A percentile compares a stretch with the other conserved stretches of the same genome.
phyloP scores from a whole-genome alignment of 2,329 filamentous ascomycete genomes.

The Tothia fuscella region DNA sequence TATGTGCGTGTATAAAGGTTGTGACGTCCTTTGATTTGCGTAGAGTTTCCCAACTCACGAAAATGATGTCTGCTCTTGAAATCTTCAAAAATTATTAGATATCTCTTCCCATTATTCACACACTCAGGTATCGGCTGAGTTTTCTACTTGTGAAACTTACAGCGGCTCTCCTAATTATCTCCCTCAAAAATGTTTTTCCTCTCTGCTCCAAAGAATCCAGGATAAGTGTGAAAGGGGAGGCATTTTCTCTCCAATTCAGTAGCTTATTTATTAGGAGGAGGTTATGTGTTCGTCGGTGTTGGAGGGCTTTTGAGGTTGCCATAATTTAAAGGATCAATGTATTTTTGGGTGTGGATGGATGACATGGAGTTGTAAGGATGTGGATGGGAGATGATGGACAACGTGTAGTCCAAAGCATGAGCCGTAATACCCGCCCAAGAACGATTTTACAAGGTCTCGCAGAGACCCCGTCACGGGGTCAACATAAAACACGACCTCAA shows the following conservation, averaged over 20 bases:
- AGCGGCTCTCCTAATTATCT: conserved; percentile 66
- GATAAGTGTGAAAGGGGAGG: conserved; percentile 76
- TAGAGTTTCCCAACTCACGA: conserved; percentile 67
- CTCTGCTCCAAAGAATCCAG: conserved; percentile 79
- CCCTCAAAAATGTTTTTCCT: conserved; percentile 54
- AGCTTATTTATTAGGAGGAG: conserved; percentile 73
- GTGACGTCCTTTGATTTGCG: conserved; percentile 53
- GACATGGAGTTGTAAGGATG: too few species aligned
- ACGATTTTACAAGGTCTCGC: too few species aligned
- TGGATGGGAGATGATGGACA: too few species aligned
- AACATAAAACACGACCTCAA: too few species aligned
- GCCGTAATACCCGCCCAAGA: neutral
- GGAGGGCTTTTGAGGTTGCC: conserved; percentile 25
- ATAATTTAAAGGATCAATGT: neutral
- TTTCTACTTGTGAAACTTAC: too few species aligned
- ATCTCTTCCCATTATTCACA: too few species aligned
- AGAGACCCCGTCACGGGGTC: too few species aligned
- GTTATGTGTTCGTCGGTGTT: conserved; percentile 72
- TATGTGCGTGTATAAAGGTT: conserved; percentile 51
- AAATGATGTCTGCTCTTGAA: conserved; percentile 57
- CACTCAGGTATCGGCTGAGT: too few species aligned
- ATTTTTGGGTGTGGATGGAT: neutral
- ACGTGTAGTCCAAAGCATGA: neutral
- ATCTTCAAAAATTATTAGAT: conserved; percentile 28
- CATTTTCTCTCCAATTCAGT: conserved; percentile 62